These are phyloP conservation scores for Colletotrichum siamense DNA, from an alignment of 2,329 filamentous ascomycete species.

Conservation along the genomic window DNA sequence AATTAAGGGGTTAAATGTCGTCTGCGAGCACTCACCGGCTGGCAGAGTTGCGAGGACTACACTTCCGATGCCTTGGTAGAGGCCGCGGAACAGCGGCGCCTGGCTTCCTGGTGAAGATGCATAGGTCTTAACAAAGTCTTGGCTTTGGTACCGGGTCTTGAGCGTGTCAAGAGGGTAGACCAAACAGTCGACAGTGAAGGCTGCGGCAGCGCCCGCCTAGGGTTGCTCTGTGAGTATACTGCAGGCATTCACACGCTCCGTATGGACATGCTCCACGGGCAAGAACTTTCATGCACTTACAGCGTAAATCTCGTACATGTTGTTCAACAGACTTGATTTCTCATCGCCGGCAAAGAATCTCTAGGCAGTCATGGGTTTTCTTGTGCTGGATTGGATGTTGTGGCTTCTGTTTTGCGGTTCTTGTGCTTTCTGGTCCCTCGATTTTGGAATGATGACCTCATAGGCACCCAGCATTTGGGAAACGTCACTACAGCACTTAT, in stretches of 20 bases:
- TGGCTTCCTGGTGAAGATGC: slow-evolving; percentile 59
- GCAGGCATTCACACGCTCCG: background rate
- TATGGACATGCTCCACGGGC: background rate
- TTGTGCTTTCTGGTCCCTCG: background rate
- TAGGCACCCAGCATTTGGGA: background rate
- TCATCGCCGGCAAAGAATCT: background rate
- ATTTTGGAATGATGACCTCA: background rate
- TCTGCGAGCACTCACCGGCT: slow-evolving; percentile 61
- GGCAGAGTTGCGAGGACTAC: slow-evolving; percentile 88
- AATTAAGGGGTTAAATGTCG: background rate
- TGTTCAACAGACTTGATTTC: background rate
- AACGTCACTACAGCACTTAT: background rate
- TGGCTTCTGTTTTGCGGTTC: background rate
- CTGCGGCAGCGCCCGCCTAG: slow-evolving; percentile 83
- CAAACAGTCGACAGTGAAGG: slow-evolving; percentile 84
- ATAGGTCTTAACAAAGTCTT: slow-evolving; percentile 74
- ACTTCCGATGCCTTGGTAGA: slow-evolving; percentile 89
- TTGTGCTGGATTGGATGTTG: background rate
- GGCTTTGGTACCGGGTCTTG: slow-evolving; percentile 85
- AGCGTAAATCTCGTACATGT: slow-evolving; percentile 24
- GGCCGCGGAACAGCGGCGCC: slow-evolving; percentile 67
- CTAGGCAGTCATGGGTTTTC: background rate
- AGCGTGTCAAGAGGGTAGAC: slow-evolving; percentile 90
- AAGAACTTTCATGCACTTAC: background rate
- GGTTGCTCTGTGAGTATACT: background rate